phyloP scores from a whole-genome alignment of 768 basidiomycete species.

The Boletus sp. region DNA sequence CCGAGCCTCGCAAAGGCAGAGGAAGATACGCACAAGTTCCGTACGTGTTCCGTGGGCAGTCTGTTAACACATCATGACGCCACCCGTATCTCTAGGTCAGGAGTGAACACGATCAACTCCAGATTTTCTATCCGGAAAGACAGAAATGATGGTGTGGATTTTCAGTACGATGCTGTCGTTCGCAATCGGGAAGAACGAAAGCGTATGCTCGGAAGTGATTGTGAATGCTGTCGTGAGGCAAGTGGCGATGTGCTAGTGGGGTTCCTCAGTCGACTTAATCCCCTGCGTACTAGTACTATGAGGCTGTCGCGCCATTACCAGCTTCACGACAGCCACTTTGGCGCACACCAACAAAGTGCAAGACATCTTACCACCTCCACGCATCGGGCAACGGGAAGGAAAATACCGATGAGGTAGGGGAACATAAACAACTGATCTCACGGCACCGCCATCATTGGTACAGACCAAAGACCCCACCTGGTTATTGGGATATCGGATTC shows the following conservation, averaged over 20 bases:
- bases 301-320: conserved; percentile 70
- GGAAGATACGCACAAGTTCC: conserved; percentile 52
- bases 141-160: conserved; percentile 61
- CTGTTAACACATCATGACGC: not conserved
- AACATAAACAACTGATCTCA: conserved; percentile 70
- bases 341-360: conserved; percentile 55
- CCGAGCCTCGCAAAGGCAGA: conserved; percentile 45
- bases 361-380: conserved; percentile 4
- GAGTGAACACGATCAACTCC: conserved; percentile 53
- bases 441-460: conserved; percentile 72
- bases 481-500: conserved; percentile 90
- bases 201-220: conserved; percentile 71
- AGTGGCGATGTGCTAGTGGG: conserved; percentile 17
- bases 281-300: conserved; percentile 60
- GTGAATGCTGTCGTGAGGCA: conserved; percentile 79
- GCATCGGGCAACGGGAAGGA: conserved; percentile 23
- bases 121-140: conserved; percentile 63
- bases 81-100: conserved; percentile 16
- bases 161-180: conserved; percentile 76
- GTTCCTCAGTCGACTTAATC: not conserved
- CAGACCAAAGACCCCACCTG: conserved; percentile 72
- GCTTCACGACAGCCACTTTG: conserved; percentile 69
- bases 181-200: conserved; percentile 60
- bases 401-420: conserved; percentile 34
- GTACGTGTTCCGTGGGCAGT: conserved; percentile 25